phyloP scores from a whole-genome alignment of 495 filamentous ascomycete species.

The Trichodelitschia bisporula region DNA sequence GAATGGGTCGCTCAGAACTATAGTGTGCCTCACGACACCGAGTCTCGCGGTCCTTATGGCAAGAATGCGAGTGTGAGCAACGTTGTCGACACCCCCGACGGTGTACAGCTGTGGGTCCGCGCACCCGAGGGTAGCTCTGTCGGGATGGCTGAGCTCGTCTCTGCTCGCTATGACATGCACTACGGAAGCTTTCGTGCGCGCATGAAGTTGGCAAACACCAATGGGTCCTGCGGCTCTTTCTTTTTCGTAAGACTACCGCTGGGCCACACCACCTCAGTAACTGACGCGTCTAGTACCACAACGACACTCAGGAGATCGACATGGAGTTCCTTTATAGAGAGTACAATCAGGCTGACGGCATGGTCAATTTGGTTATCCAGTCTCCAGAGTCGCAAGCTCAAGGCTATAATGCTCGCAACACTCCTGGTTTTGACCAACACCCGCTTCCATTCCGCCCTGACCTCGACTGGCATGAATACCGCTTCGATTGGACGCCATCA shows the following conservation, averaged over 20 bases:
- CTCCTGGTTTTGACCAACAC: slow-evolving; percentile 26
- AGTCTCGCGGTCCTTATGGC: slow-evolving; percentile 36
- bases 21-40: slow-evolving; percentile 22
- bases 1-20: slow-evolving; percentile 45
- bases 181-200: slow-evolving; percentile 42
- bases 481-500: slow-evolving; percentile 43
- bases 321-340: slow-evolving; percentile 41
- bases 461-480: slow-evolving; percentile 42
- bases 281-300: slow-evolving; percentile 28
- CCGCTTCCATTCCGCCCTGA: slow-evolving; percentile 37
- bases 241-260: slow-evolving; percentile 34
- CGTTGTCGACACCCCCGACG: slow-evolving; percentile 28
- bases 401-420: slow-evolving; percentile 31
- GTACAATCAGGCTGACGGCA: slow-evolving; percentile 15
- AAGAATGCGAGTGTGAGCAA: slow-evolving; percentile 31
- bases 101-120: slow-evolving; percentile 34
- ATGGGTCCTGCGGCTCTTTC: slow-evolving; percentile 51
- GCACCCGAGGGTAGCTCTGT: slow-evolving; percentile 17
- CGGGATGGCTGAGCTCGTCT: slow-evolving; percentile 32
- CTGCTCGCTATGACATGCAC: slow-evolving; percentile 28
- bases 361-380: slow-evolving; percentile 50
- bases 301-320: slow-evolving; percentile 60
- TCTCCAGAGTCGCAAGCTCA: slow-evolving; percentile 25
- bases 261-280: neutral
- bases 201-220: slow-evolving; percentile 30